Evolutionary conservation across 345 rosid species (phyloP).

Genomic region (Gossypium rotundifolium): DNA sequence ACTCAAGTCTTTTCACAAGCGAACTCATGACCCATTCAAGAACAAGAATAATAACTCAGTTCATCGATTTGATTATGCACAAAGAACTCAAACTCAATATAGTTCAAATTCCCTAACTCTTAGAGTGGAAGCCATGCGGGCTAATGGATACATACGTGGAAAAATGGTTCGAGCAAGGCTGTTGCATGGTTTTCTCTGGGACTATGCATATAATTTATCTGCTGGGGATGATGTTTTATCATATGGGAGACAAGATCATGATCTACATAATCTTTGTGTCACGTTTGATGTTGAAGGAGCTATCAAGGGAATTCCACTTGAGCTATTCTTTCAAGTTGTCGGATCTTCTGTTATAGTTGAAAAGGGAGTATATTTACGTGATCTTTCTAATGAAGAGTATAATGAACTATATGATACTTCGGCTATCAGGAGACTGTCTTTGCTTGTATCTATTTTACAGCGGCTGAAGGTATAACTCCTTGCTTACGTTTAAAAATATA

Average conservation of each 20-base stretch:
- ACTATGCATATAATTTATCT: constrained; percentile 40
- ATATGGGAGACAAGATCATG: constrained; percentile 25
- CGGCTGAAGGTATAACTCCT: not conserved
- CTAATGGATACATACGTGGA: constrained; percentile 82
- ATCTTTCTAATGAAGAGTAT: not conserved
- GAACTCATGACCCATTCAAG: constrained; percentile 45
- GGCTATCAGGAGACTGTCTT: not conserved
- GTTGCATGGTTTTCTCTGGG: constrained; percentile 77
- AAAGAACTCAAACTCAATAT: constrained; percentile 41
- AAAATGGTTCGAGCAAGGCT: constrained; percentile 83
- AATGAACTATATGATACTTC: not conserved
- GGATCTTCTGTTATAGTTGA: not conserved
- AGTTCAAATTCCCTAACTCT: constrained; percentile 36
- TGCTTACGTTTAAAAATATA: not conserved
- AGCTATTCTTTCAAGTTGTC: not conserved
- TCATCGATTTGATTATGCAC: constrained; percentile 54
- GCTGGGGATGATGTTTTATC: constrained; percentile 41
- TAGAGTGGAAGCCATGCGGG: constrained; percentile 68
- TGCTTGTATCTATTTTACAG: not conserved
- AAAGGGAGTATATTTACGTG: not conserved
- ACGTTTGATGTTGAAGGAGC: constrained; percentile 65
- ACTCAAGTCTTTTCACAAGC: constrained; percentile 59
- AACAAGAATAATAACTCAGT: constrained; percentile 35
- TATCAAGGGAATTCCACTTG: constrained; percentile 45
- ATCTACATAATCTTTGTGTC: constrained; percentile 25